These are phyloP conservation scores for Hanseniaspora sp. DNA, from an alignment of 1,139 yeast species.

Conservation along the genomic window DNA sequence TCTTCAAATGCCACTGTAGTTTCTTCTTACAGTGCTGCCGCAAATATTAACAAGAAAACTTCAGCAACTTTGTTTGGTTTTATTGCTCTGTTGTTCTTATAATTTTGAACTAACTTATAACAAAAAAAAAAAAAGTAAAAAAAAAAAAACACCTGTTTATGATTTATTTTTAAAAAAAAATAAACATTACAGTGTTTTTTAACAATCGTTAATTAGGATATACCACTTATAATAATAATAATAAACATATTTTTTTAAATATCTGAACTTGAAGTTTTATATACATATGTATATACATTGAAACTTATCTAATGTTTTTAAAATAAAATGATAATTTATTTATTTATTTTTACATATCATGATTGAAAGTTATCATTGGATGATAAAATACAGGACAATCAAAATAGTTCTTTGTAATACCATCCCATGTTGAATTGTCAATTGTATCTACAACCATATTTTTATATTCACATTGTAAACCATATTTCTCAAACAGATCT, in stretches of 20 bases:
- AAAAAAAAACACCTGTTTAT: no score
- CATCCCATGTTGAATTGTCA: conserved; percentile 25
- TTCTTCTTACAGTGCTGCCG: conserved; percentile 1
- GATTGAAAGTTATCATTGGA: conserved; percentile 26
- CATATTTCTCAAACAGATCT: conserved; percentile 62
- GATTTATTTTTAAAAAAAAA: no score
- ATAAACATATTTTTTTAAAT: neutral
- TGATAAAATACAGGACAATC: conserved; percentile 29
- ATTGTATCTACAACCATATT: conserved; percentile 37
- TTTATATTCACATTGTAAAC: conserved; percentile 48
- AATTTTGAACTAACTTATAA: neutral
- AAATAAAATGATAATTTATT: neutral
- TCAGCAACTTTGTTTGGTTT: neutral
- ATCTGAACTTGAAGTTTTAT: neutral
- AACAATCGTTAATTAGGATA: no score
- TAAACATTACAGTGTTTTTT: no score
- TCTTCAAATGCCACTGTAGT: conserved; percentile 4
- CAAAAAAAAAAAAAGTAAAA: no score
- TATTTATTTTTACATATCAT: neutral
- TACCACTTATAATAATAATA: no score
- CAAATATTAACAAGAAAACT: neutral
- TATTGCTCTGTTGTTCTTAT: conserved; percentile 3
- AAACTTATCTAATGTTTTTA: neutral
- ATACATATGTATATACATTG: no score
- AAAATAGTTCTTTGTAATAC: conserved; percentile 29